phyloP scores from a whole-genome alignment of 805 yeast species.

The Clavispora phyllophila region DNA sequence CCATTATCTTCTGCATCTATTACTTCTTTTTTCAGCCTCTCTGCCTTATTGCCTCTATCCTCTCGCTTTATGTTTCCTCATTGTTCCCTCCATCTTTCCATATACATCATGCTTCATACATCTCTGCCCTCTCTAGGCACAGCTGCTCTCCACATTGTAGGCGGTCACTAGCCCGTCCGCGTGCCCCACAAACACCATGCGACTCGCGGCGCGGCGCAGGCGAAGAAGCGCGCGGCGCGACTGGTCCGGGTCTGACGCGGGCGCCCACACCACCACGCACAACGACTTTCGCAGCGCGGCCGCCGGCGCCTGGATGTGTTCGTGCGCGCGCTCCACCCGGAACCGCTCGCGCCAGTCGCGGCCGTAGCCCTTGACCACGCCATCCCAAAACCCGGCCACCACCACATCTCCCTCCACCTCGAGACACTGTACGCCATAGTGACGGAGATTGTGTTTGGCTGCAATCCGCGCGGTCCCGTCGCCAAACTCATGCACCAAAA shows the following conservation, averaged over 20 bases:
- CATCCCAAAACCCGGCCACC: conserved; percentile 47
- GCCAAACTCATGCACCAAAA: conserved; percentile 24
- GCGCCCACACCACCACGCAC: not conserved
- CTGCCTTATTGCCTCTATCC: no score
- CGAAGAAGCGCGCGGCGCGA: not conserved
- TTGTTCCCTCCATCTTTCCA: no score
- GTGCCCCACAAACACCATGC: conserved; percentile 45
- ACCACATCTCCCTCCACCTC: conserved; percentile 15
- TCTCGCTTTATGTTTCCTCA: no score
- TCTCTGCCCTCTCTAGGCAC: no score
- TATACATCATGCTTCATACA: no score
- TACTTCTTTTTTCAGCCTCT: no score
- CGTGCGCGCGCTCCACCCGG: not conserved
- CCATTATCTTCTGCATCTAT: no score
- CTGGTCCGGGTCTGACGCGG: not conserved
- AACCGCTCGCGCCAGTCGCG: not conserved
- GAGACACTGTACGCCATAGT: conserved; percentile 18
- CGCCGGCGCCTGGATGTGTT: not conserved
- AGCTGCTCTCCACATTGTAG: not conserved
- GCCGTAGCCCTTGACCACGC: conserved; percentile 29
- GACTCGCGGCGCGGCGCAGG: conserved; percentile 2
- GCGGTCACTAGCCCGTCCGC: conserved; percentile 51
- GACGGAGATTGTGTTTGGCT: conserved; percentile 8
- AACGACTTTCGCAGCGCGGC: not conserved
- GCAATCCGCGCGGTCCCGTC: not conserved